These are phyloP conservation scores for Symbiotaphrina buchneri DNA, from an alignment of 495 filamentous ascomycete genomes.

Conservation along the genomic window DNA sequence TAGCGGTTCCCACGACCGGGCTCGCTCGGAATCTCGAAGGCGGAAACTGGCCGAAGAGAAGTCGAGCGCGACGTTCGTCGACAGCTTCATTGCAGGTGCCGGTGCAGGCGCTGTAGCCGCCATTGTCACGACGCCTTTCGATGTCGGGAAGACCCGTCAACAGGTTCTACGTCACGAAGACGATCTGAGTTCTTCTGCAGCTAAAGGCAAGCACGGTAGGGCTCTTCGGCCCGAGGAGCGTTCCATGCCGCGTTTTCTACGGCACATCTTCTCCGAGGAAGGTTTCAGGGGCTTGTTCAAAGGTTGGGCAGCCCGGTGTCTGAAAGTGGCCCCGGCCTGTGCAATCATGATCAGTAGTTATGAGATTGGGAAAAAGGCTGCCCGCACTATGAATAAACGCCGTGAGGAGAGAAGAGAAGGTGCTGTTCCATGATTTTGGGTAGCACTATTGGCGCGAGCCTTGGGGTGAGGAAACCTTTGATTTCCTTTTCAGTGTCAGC, in stretches of 20 bases:
- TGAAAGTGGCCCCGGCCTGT: slow-evolving; percentile 91
- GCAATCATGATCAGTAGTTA: slow-evolving; percentile 99
- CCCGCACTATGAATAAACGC: slow-evolving; percentile 54
- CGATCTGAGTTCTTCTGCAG: slow-evolving; percentile 7
- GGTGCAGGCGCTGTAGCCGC: slow-evolving; percentile 65
- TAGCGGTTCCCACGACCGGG: too few species aligned
- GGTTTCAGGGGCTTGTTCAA: slow-evolving; percentile 63
- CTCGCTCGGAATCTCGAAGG: slow-evolving; percentile 6
- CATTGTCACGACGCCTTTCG: slow-evolving; percentile 84
- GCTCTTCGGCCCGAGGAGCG: slow-evolving; percentile 40
- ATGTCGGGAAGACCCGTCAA: slow-evolving; percentile 88
- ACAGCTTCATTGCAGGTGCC: slow-evolving; percentile 76
- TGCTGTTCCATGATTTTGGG: too few species aligned
- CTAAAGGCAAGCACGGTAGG: slow-evolving; percentile 8
- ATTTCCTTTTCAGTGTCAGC: too few species aligned
- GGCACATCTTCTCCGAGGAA: slow-evolving; percentile 73
- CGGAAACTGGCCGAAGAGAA: slow-evolving; percentile 24
- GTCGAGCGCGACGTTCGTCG: slow-evolving; percentile 50
- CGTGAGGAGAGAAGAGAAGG: slow-evolving; percentile 2
- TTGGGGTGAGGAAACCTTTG: too few species aligned
- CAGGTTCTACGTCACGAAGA: slow-evolving; percentile 44
- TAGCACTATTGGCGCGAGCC: too few species aligned
- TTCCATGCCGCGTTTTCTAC: slow-evolving; percentile 55
- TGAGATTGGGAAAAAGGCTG: slow-evolving; percentile 83
- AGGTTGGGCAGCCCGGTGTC: slow-evolving; percentile 72